Evolutionary conservation across 257 asterid species (phyloP), one percentile per base, ranked within the genome.

Genomic region (Salvia hispanica): DNA sequence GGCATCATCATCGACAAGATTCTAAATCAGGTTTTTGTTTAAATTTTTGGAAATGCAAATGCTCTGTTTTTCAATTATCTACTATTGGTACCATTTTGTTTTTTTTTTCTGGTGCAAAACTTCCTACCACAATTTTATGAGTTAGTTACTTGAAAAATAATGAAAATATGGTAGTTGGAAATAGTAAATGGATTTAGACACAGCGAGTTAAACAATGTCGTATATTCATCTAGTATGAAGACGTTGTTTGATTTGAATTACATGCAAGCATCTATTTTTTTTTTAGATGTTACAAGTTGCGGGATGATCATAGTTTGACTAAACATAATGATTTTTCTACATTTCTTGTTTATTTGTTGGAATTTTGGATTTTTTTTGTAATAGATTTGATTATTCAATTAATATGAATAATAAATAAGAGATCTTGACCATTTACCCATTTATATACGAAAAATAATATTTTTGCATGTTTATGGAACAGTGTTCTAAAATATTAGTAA

Each of bases 1-100:
- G 85, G 45, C 86, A 81, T 9, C 78, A 81, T 9, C 78, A 81
- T 53, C 83, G 46, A 36, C 82, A 82, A 53, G 86, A 82, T 44
- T 66, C 73, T 59, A 76, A 67, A 75, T 33, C 76, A 43, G 91
- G 96, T 88, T 43, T 0, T 9, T 67, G 16, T 65, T 58, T 6
- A 11, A 13, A 31, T 56, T 33, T 42, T 33, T 2, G 5, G 37
- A 12, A 65, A 46, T 47, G 57, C 64, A 70, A 13, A 39, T 76
- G 56, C 80, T 66, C 80, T 71, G 77, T 66, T 76, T 73, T 13
- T 42, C 13, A 44, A 0, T 42, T 9, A 44, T 10, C 36, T 18
- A 52, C 11, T 25, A 4, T 37, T 57, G 11, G 7, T 50, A 51
- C 2, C 7, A 50, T 14, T 4, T 7, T 9, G 0, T 28, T 28